Evolutionary conservation across 1,139 yeast species (phyloP), one percentile per base, ranked within the genome.

Genomic region (Yamadazyma oceani): DNA sequence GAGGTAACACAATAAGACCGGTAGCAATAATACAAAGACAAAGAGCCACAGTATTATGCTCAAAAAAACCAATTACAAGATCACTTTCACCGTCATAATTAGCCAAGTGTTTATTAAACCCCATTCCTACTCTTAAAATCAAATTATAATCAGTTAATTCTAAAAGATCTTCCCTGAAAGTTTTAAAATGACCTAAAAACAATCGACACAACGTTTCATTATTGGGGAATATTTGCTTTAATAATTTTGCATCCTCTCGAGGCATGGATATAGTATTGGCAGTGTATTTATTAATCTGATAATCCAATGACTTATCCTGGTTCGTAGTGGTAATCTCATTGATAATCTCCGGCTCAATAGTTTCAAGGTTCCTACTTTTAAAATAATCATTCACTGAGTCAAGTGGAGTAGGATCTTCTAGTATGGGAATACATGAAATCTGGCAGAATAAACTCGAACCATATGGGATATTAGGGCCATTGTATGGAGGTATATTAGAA

Each of bases 1-100:
- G 32, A 10, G 53, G 47, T 8, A 50, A 50, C n/a, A 57, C 45
- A 15, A 57, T 32, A 15, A 53, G 40, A 4, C 68, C 68, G 38
- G 47, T 54, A 2, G 59, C 52, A 16, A 61, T 36, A 10, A 59
- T 50, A 4, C 54, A 30, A 26, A 57, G 54, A 17, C 48, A 39
- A 11, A 62, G 35, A 2, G 53, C 39, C 13, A 57, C 34, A 15
- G 44, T 26, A 27, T 58, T 40, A 25, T 45, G 40, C 30, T 50
- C 52, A 28, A 47, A 38, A 7, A 40, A 24, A 25, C 32, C 35
- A 3, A 49, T 14, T 4, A 22, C 21, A 6, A 46, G 17, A 3
- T 35, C 32, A 15, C 40, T 11, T 5, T 27, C 12, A 15, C 8
- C 12, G 14, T 27, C 10, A 27, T 11, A 8, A 3, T 9, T 16